Percentiles rank a stretch among this genome's conserved stretches.
Conservation (phyloP, 768 basidiomycete species). For the Boletus reticulatus region DNA sequence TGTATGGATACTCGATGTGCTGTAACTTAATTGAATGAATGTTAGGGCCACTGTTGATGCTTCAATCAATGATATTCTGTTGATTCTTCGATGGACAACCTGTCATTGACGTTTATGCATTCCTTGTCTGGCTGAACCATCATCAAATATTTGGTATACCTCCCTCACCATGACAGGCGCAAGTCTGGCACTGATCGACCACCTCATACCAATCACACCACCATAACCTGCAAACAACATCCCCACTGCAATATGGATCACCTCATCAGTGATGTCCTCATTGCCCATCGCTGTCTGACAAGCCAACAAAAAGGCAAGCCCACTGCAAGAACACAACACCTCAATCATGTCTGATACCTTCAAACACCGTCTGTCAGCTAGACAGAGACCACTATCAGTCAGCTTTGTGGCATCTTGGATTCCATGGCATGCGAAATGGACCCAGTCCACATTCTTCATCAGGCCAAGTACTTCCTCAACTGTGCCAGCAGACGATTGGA, state of each 20-base stretch:
- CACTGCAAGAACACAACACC: background rate
- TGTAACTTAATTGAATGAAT: no score
- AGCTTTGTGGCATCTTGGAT: background rate
- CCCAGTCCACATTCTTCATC: conserved; percentile 1
- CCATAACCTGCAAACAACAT: conserved; percentile 35
- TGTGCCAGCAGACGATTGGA: background rate
- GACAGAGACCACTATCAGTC: background rate
- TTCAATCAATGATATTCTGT: no score
- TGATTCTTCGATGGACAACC: no score
- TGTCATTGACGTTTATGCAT: no score
- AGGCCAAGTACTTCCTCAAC: conserved; percentile 10
- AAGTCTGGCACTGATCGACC: conserved; percentile 10
- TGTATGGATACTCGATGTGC: no score
- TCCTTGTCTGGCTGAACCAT: no score
- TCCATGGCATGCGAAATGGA: background rate
- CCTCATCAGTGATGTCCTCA: background rate
- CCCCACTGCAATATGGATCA: conserved; percentile 2
- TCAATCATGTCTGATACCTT: background rate
- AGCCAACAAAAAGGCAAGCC: background rate
- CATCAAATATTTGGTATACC: no score
- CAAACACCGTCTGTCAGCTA: background rate
- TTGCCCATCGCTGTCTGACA: background rate
- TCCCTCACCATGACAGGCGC: conserved; percentile 32
- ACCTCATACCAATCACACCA: conserved; percentile 3
- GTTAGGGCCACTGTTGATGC: no score